phyloP scores from a whole-genome alignment of 2,329 filamentous ascomycete genomes.

The Onygenales sp. region DNA sequence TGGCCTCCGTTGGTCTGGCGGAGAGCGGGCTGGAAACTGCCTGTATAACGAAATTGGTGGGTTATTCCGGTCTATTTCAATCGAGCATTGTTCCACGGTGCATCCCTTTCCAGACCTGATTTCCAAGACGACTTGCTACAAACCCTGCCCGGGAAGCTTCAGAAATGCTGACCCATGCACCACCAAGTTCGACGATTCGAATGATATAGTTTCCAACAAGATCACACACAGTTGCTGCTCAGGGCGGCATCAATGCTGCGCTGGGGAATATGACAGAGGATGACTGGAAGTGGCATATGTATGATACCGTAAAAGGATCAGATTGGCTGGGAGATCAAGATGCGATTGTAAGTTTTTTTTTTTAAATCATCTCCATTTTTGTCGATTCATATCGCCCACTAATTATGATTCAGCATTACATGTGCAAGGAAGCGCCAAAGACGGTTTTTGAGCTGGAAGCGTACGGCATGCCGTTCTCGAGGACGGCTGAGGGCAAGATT shows the following conservation, averaged over 20 bases:
- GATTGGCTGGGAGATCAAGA: conserved; percentile 98
- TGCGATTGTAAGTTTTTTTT: conserved; percentile 49
- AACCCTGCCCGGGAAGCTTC: background rate
- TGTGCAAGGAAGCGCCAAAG: conserved; percentile 87
- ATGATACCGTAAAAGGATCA: conserved; percentile 95
- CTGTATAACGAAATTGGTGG: conserved; percentile 14
- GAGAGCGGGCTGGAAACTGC: conserved; percentile 14
- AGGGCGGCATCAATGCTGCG: conserved; percentile 45
- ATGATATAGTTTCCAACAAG: conserved; percentile 13
- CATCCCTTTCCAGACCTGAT: background rate
- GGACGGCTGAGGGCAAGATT: conserved; percentile 72
- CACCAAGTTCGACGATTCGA: background rate
- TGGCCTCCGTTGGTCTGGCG: conserved; percentile 14
- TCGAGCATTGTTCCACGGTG: background rate
- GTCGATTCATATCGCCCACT: background rate
- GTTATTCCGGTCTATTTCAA: background rate
- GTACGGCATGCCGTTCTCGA: conserved; percentile 86
- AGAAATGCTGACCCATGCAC: background rate
- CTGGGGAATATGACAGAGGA: conserved; percentile 76
- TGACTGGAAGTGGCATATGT: conserved; percentile 99
- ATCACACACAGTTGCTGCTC: conserved; percentile 27
- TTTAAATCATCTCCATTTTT: background rate
- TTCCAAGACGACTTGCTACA: background rate
- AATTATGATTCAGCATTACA: conserved; percentile 59
- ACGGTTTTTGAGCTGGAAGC: conserved; percentile 93